Conservation (phyloP, 768 basidiomycete genomes). For the Gymnopilus junonius region DNA sequence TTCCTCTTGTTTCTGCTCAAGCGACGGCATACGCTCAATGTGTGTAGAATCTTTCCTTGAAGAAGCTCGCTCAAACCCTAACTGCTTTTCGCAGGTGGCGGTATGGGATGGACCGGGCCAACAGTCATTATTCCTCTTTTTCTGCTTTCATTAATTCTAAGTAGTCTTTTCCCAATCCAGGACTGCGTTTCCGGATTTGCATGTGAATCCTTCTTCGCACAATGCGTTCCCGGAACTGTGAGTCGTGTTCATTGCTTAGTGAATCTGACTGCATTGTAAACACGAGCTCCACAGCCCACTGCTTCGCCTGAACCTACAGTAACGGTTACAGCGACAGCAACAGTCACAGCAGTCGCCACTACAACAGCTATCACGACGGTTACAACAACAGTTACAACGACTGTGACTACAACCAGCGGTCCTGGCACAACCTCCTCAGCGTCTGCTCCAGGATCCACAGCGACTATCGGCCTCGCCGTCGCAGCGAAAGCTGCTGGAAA, state of each 20-base stretch:
- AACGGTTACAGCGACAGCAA: not conserved
- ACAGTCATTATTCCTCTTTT: slow-evolving; percentile 23
- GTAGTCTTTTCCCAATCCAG: slow-evolving; percentile 16
- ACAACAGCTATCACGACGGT: not conserved
- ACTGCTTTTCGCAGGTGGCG: slow-evolving; percentile 22
- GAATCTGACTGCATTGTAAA: no score
- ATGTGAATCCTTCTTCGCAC: slow-evolving; percentile 47
- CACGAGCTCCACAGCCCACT: slow-evolving; percentile 7
- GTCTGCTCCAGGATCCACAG: slow-evolving; percentile 8
- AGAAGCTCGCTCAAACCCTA: not conserved
- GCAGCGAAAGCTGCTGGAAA: slow-evolving; percentile 48
- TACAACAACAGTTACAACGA: not conserved
- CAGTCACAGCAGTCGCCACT: not conserved
- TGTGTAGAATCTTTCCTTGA: slow-evolving; percentile 3
- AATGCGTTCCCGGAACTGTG: slow-evolving; percentile 41
- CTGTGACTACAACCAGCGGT: not conserved
- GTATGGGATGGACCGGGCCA: slow-evolving; percentile 30
- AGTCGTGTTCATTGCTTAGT: no score
- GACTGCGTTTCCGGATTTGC: slow-evolving; percentile 44
- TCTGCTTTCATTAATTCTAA: not conserved
- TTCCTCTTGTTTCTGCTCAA: slow-evolving; percentile 16
- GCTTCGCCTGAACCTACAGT: not conserved
- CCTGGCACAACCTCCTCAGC: slow-evolving; percentile 2
- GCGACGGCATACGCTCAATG: slow-evolving; percentile 27
- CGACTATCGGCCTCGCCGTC: slow-evolving; percentile 26